These are phyloP conservation scores for Beauveria sp. DNA, from an alignment of 2,329 filamentous ascomycete species.

Conservation along the genomic window DNA sequence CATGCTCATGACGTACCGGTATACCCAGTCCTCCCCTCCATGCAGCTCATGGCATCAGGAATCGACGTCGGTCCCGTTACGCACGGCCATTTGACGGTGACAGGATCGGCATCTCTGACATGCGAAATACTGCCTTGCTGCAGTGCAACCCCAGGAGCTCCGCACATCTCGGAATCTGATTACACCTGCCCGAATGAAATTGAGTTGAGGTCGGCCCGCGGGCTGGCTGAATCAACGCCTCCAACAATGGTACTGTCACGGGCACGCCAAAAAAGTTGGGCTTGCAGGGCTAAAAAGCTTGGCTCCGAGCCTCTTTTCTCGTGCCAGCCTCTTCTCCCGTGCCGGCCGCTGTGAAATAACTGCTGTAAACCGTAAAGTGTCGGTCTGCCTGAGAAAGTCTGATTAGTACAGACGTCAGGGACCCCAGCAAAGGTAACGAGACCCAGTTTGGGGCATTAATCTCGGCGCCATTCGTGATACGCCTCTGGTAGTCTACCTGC, in stretches of 20 bases:
- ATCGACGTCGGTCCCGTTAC: neutral
- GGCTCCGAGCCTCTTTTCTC: slow-evolving; percentile 1
- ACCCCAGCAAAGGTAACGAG: neutral
- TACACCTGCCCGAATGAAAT: neutral
- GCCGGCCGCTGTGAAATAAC: no score
- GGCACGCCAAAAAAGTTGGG: neutral
- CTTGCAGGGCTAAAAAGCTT: slow-evolving; percentile 7
- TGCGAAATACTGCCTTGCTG: neutral
- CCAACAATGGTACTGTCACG: neutral
- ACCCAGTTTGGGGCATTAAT: slow-evolving; percentile 4
- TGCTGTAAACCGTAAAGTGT: neutral
- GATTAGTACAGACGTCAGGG: no score
- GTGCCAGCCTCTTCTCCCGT: neutral
- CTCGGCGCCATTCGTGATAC: slow-evolving; percentile 5
- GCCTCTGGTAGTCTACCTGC: neutral
- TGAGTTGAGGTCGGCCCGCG: neutral
- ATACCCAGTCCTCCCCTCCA: neutral
- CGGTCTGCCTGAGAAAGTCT: neutral
- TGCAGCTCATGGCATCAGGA: neutral
- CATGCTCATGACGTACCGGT: neutral
- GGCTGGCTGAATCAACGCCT: no score
- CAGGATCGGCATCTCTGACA: neutral
- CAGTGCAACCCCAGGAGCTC: neutral
- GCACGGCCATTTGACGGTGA: neutral
- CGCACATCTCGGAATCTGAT: neutral